Evolutionary conservation across 768 basidiomycete genomes (phyloP).

Genomic region (Lyophyllum semitale): DNA sequence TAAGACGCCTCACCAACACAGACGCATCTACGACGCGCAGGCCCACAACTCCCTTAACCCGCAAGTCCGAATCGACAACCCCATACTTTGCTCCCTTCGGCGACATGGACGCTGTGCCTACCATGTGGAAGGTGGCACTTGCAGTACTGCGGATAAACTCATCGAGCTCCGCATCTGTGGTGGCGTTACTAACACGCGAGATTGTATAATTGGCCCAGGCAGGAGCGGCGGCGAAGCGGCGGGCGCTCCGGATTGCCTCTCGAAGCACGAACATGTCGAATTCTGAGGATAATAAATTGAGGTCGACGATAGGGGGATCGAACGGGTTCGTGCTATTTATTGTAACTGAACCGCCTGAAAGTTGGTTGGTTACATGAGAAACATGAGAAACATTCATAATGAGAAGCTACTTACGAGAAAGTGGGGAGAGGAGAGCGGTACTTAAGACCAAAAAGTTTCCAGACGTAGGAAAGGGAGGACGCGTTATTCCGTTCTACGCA

Average conservation of each 20-base stretch:
- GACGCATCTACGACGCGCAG: constrained; percentile 10
- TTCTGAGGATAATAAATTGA: too few species aligned
- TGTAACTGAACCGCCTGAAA: too few species aligned
- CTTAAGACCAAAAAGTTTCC: background rate
- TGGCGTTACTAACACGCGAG: background rate
- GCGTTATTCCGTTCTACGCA: constrained; percentile 1
- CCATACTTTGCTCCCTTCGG: constrained; percentile 1
- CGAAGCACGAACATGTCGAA: too few species aligned
- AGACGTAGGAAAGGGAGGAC: background rate
- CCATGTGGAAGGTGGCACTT: background rate
- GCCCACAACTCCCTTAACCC: constrained; percentile 3
- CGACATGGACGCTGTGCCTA: constrained; percentile 4
- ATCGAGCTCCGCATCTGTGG: background rate
- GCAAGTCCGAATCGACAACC: constrained; percentile 7
- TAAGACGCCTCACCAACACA: constrained; percentile 1
- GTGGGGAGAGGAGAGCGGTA: background rate
- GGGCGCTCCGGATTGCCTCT: too few species aligned
- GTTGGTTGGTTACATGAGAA: too few species aligned
- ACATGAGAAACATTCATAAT: too few species aligned
- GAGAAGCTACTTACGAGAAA: too few species aligned
- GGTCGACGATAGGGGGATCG: too few species aligned
- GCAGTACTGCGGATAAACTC: too few species aligned
- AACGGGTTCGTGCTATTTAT: too few species aligned
- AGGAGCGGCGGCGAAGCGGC: too few species aligned
- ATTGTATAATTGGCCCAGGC: too few species aligned